Percentiles rank a stretch among this genome's conserved stretches.
Conservation (phyloP, 164 flowering plant species). For the Echeveria elegans region DNA sequence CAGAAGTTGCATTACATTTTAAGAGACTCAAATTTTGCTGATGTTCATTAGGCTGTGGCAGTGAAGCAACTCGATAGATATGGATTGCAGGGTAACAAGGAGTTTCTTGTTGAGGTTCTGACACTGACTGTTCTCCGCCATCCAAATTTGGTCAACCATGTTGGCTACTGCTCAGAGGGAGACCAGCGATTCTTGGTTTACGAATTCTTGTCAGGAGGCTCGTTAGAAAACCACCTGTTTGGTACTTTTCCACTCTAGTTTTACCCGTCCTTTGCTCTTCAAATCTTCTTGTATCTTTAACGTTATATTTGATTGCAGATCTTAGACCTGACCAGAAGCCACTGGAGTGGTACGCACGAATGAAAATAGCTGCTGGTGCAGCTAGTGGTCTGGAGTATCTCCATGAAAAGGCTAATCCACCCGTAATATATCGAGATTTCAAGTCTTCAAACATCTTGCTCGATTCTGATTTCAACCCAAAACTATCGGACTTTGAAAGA, state of each 20-base stretch:
- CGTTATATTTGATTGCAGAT: conserved; percentile 1
- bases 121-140: conserved; percentile 8
- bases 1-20: background rate
- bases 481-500: conserved; percentile 2
- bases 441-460: conserved; percentile 7
- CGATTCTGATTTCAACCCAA: conserved; percentile 3
- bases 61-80: conserved; percentile 10
- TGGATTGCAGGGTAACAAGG: conserved; percentile 10
- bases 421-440: conserved; percentile 8
- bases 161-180: conserved; percentile 9
- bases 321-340: conserved; percentile 8
- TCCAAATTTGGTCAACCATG: conserved; percentile 9
- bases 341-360: conserved; percentile 6
- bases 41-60: conserved; percentile 3
- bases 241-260: background rate
- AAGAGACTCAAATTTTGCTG: background rate
- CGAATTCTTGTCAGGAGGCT: conserved; percentile 10
- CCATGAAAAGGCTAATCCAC: conserved; percentile 10
- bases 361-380: conserved; percentile 7
- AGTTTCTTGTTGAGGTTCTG: conserved; percentile 9
- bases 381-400: conserved; percentile 9
- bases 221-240: conserved; percentile 5
- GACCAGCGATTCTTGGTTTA: conserved; percentile 9
- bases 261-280: background rate
- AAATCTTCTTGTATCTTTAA: background rate